phyloP scores from a whole-genome alignment of 2,329 filamentous ascomycete species.

The Epichloe hybrida region DNA sequence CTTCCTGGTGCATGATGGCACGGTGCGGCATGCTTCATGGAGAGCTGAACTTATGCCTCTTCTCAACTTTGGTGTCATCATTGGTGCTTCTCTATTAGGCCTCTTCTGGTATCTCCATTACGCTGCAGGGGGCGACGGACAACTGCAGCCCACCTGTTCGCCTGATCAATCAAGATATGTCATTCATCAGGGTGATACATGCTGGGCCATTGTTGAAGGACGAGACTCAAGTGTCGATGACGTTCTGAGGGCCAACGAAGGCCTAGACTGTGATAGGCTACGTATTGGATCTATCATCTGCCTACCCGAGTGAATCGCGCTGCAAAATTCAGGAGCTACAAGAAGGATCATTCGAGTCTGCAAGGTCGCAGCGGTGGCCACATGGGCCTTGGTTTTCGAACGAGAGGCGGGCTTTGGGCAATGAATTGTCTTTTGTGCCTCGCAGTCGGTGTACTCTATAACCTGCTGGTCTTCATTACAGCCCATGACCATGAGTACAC shows the following conservation, averaged over 20 bases:
- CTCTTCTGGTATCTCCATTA: constrained; percentile 34
- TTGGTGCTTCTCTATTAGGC: constrained; percentile 35
- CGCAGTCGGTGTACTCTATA: too few relatives aligned
- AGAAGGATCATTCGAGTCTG: not conserved
- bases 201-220: constrained; percentile 36
- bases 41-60: constrained; percentile 39
- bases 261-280: constrained; percentile 34
- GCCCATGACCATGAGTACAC: too few relatives aligned
- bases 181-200: constrained; percentile 35
- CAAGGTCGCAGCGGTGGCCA: not conserved
- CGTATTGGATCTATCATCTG: constrained; percentile 29
- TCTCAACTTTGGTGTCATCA: constrained; percentile 43
- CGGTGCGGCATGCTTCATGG: constrained; percentile 27
- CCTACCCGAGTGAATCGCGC: constrained; percentile 18
- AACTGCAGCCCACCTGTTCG: constrained; percentile 13
- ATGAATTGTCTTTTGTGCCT: too few relatives aligned
- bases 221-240: constrained; percentile 30
- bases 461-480: too few relatives aligned
- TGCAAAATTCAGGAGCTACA: not conserved
- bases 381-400: not conserved
- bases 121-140: constrained; percentile 9
- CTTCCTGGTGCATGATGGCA: constrained; percentile 15
- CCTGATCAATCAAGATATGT: constrained; percentile 21
- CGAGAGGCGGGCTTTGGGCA: too few relatives aligned
- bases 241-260: constrained; percentile 30